Evolutionary conservation across 805 yeast species (phyloP), one percentile per base, ranked within the genome.

Genomic region (Kazachstania psychrophila): DNA sequence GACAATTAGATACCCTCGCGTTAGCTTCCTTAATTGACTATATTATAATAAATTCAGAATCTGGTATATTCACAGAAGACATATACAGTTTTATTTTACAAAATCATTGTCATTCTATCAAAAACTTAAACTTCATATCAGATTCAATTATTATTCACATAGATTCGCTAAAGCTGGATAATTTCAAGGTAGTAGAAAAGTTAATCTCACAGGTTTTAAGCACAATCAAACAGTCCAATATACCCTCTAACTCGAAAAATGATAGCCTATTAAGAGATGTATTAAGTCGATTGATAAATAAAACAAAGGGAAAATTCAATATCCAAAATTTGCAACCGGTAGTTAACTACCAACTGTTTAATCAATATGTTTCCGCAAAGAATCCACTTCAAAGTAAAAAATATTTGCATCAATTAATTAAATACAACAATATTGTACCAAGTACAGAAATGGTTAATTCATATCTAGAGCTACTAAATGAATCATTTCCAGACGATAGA

Each of bases 11-110:
- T 5, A 31, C 31, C 6, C n/a, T 23, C 6, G 22, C 7, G 3
- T 14, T 40, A 12, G 36, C 30, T 13, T 41, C 39, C 2, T 23
- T 38, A 4, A 39, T 42, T 17, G 46, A 42, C 24, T 37, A 36
- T 28, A 13, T 27, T 13, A 28, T 40, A 12, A 13, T 23, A 14
- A 38, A 36, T 31, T 17, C 22, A 16, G 33, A 36, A 7, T 25
- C 40, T 2, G 40, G 43, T 8, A 11, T 52, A 5, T 79, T 46
- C 22, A 31, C 47, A 3, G 59, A 14, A 53, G 79, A 48, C 52
- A 61, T 50, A 9, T 56, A 48, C 30, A 40, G 45, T 27, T 54
- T 43, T 34, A 20, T 53, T 15, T 39, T 54, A 31, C 56, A 54
- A 15, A 47, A 45, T 23, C 42, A 45, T 31, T 42, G 44, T 17